Evolutionary conservation across 805 yeast genomes (phyloP).

Genomic region (Cyberlindnera veronae): DNA sequence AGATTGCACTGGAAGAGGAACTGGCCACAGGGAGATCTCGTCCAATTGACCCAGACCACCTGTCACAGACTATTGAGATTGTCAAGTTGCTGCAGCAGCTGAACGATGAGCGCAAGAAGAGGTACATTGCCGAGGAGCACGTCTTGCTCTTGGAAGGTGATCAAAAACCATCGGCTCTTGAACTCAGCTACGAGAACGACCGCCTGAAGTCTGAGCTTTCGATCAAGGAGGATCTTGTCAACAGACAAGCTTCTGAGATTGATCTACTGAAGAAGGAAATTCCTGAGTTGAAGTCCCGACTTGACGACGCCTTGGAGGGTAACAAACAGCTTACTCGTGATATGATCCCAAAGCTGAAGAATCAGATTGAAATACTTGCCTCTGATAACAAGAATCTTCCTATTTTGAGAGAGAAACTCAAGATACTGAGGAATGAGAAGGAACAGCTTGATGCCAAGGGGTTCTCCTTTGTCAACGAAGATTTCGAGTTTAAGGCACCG

Average conservation of each 20-base stretch:
- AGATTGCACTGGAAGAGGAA: slow-evolving; percentile 53
- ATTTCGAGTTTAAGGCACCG: no score
- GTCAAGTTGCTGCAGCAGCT: slow-evolving; percentile 53
- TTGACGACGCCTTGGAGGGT: slow-evolving; percentile 38
- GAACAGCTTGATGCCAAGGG: slow-evolving; percentile 24
- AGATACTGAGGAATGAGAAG: slow-evolving; percentile 30
- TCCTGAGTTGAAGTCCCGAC: slow-evolving; percentile 35
- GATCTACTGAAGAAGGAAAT: slow-evolving; percentile 36
- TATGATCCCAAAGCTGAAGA: slow-evolving; percentile 45
- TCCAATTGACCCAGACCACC: slow-evolving; percentile 22
- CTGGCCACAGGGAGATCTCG: slow-evolving; percentile 33
- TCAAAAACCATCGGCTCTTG: slow-evolving; percentile 48
- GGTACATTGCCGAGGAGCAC: slow-evolving; percentile 72
- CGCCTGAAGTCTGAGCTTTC: slow-evolving; percentile 46
- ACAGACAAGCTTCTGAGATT: slow-evolving; percentile 45
- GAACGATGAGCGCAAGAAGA: slow-evolving; percentile 58
- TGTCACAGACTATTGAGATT: slow-evolving; percentile 38
- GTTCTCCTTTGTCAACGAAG: slow-evolving; percentile 6
- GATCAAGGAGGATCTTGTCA: slow-evolving; percentile 45
- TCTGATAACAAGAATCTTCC: slow-evolving; percentile 24
- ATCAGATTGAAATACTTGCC: slow-evolving; percentile 35
- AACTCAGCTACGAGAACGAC: slow-evolving; percentile 53
- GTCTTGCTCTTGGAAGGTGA: slow-evolving; percentile 54
- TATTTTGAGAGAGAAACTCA: slow-evolving; percentile 26
- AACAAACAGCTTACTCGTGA: slow-evolving; percentile 40